Base-by-base conservation (phyloP, 1,139 yeast genomes). In the Kodamaea derodonti region DNA sequence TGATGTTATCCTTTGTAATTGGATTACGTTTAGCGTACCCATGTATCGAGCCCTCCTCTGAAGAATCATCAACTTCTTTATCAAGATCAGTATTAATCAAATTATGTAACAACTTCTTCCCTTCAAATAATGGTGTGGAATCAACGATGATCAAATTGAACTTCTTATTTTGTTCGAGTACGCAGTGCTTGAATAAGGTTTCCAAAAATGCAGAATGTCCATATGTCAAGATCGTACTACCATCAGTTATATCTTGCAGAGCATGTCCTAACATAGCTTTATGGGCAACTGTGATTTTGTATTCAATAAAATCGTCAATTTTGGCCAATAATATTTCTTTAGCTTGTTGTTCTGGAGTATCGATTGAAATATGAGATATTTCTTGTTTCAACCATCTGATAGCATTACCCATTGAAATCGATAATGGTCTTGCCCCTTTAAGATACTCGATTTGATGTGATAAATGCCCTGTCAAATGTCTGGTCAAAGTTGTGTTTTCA, bases 301-400 rank as follows among this genome's bases (percentile, higher is more conserved):
- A 98, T 37, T 79, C 74, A 34, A 92, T 82, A 54, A 86, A 92
- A 28, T 73, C 80, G 43, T 86, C 92, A 46, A 94, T 90, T 47
- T 77, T 75, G 29, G 72, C 80, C 42, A 76, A 62, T 39, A 94
- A 69, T 24, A 69, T 62, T n/a, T 60, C 63, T 52, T 87, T 90
- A 27, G 97, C 95, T 29, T 74, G 78, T 13, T 65, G 68, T 43
- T 90, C 97, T 12, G 78, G 66, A 20, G 78, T 68, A 45, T 84
- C 95, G 38, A 84, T 77, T 33, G 85, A 76, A 37, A 83, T 77
- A 36, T 77, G 74, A 1, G 96, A 81, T 38, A 94, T 92, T 54
- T 86, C 94, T 62, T 90, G 97, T 56, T 94, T 94, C 45, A 94
- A 71, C 95, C 97, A 88, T 49, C 98, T 78, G 45, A 94, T 94